Percentiles rank a stretch among this genome's conserved stretches.
These are phyloP conservation scores for Gorgonomyces haynaldii DNA, from an alignment of 192 early-diverging fungal genomes.

Conservation along the genomic window DNA sequence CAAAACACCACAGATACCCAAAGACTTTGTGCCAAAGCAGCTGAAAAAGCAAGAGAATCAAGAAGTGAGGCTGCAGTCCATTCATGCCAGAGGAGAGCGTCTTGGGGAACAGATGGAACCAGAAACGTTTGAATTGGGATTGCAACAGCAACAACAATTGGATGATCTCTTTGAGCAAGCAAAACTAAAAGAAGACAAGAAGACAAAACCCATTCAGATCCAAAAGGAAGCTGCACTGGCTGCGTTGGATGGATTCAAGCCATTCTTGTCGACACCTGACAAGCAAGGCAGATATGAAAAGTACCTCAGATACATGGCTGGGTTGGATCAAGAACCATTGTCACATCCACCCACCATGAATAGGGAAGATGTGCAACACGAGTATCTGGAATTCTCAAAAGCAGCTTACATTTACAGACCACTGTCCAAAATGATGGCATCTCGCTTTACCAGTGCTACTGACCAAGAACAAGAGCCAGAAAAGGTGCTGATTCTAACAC, in stretches of 20 bases:
- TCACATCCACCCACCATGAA: slow-evolving; percentile 14
- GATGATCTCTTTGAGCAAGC: slow-evolving; percentile 62
- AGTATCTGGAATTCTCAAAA: slow-evolving; percentile 61
- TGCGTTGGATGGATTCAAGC: slow-evolving; percentile 69
- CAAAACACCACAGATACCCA: too few relatives aligned
- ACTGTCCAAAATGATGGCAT: slow-evolving; percentile 54
- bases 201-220: slow-evolving; percentile 39
- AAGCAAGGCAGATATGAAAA: slow-evolving; percentile 66
- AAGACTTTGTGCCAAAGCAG: too few relatives aligned
- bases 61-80: slow-evolving; percentile 2
- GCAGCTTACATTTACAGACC: slow-evolving; percentile 67
- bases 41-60: too few relatives aligned
- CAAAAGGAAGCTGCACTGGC: slow-evolving; percentile 42
- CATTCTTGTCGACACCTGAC: slow-evolving; percentile 52
- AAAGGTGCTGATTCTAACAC: not conserved
- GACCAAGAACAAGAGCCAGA: not conserved
- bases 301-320: slow-evolving; percentile 43
- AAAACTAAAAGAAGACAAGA: slow-evolving; percentile 56
- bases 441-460: slow-evolving; percentile 52
- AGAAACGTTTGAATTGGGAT: not conserved
- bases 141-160: slow-evolving; percentile 43
- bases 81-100: slow-evolving; percentile 1
- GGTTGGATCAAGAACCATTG: slow-evolving; percentile 1
- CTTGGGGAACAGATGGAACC: not conserved
- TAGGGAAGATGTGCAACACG: slow-evolving; percentile 31